phyloP scores from a whole-genome alignment of 2,329 filamentous ascomycete species.

The Botrytis hyacinthi region DNA sequence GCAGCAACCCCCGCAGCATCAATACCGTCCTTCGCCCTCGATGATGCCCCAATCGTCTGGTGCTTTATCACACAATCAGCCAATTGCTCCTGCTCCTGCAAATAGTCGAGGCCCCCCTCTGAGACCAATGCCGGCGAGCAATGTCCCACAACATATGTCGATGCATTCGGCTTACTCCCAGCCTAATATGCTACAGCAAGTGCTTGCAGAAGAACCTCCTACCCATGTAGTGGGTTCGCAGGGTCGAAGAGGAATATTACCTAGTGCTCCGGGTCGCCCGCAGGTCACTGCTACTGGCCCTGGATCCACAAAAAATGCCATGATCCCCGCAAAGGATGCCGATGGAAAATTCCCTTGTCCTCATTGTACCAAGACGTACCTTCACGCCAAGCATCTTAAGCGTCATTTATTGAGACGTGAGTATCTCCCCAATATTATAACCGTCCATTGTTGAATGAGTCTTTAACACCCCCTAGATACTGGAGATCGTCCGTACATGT shows the following conservation, averaged over 20 bases:
- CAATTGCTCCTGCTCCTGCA: slow-evolving; percentile 69
- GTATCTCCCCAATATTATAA: slow-evolving; percentile 43
- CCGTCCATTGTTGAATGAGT: slow-evolving; percentile 8
- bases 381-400: slow-evolving; percentile 96
- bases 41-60: slow-evolving; percentile 68
- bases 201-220: slow-evolving; percentile 62
- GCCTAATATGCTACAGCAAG: slow-evolving; percentile 54
- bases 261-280: slow-evolving; percentile 83
- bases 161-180: slow-evolving; percentile 58
- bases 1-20: slow-evolving; percentile 30
- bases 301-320: slow-evolving; percentile 69
- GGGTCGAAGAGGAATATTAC: slow-evolving; percentile 85
- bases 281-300: slow-evolving; percentile 71
- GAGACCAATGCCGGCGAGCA: slow-evolving; percentile 65
- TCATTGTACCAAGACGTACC: slow-evolving; percentile 96
- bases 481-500: slow-evolving; percentile 97
- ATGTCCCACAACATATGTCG: slow-evolving; percentile 49
- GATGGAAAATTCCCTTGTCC: slow-evolving; percentile 98
- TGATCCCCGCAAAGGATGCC: slow-evolving; percentile 90
- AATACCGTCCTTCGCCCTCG: slow-evolving; percentile 53
- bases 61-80: slow-evolving; percentile 68
- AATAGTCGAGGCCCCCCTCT: slow-evolving; percentile 53
- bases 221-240: slow-evolving; percentile 95
- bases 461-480: slow-evolving; percentile 63
- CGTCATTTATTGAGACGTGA: slow-evolving; percentile 93